Percentiles rank a stretch among this genome's conserved stretches.
These are phyloP conservation scores for Dactylellina parvicollis DNA, from an alignment of 2,329 filamentous ascomycete species.

Conservation along the genomic window DNA sequence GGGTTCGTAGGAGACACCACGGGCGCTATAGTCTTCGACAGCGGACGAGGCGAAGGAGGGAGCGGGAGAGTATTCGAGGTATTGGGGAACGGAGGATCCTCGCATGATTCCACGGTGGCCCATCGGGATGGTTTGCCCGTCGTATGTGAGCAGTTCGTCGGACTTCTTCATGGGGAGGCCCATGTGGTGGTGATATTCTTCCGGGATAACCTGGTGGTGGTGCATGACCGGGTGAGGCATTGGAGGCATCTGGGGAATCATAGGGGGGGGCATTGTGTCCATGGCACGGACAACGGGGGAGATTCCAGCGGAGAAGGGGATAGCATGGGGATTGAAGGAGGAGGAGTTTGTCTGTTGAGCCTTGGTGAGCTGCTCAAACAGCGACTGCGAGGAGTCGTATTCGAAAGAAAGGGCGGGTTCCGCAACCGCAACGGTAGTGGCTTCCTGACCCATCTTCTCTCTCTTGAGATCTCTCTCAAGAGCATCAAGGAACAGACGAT, in stretches of 20 bases:
- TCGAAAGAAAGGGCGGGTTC: constrained; percentile 98
- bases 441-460: constrained; percentile 99
- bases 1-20: constrained; percentile 94
- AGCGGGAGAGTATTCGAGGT: constrained; percentile 96
- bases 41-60: constrained; percentile 99
- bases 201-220: constrained; percentile 64
- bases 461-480: constrained; percentile 97
- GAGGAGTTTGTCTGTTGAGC: constrained; percentile 98
- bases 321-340: constrained; percentile 85
- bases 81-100: constrained; percentile 97
- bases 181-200: constrained; percentile 63
- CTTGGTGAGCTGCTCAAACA: constrained; percentile 99
- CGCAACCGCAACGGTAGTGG: constrained; percentile 94
- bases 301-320: constrained; percentile 79
- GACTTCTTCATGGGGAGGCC: constrained; percentile 50
- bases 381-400: constrained; percentile 97
- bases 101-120: constrained; percentile 68
- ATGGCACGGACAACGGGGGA: constrained; percentile 90
- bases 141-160: constrained; percentile 49
- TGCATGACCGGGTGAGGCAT: constrained; percentile 64
- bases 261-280: constrained; percentile 91
- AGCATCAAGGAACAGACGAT: constrained; percentile 95
- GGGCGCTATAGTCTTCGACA: constrained; percentile 96
- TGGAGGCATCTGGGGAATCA: no score
- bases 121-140: constrained; percentile 61